These are phyloP conservation scores for Margaritispora aquatica DNA, from an alignment of 495 filamentous ascomycete species.

Conservation along the genomic window DNA sequence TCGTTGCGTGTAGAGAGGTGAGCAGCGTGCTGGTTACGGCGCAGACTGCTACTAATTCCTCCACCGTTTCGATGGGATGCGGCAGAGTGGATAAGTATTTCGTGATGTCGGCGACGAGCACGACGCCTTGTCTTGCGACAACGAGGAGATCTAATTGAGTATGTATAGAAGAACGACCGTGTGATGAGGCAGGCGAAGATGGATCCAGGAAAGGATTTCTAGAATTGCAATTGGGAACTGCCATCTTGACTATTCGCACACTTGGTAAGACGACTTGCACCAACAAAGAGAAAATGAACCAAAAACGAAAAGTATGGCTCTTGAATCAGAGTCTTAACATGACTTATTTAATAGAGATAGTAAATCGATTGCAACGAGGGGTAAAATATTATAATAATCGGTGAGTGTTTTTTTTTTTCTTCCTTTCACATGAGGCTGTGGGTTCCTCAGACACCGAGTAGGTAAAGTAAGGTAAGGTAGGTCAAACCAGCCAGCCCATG, in stretches of 20 bases:
- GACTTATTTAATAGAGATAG: not conserved
- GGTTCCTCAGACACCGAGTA: too few relatives aligned
- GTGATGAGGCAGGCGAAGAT: not conserved
- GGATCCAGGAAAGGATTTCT: not conserved
- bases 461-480: too few relatives aligned
- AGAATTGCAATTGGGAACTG: not conserved
- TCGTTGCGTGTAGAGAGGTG: not conserved
- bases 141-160: not conserved
- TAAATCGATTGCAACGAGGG: not conserved
- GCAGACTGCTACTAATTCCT: conserved; percentile 7
- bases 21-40: conserved; percentile 7
- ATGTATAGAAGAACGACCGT: not conserved
- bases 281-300: not conserved
- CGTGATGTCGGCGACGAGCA: conserved; percentile 2
- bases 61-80: conserved; percentile 13
- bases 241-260: not conserved
- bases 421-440: too few relatives aligned
- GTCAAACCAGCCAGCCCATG: too few relatives aligned
- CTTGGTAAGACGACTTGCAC: not conserved
- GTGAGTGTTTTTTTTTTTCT: not conserved
- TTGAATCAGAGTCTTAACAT: not conserved
- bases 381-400: not conserved
- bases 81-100: conserved; percentile 13
- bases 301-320: not conserved
- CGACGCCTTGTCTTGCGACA: not conserved